Evolutionary conservation across 2,329 filamentous ascomycete species (phyloP).

Genomic region (Xenoacremonium recifei): DNA sequence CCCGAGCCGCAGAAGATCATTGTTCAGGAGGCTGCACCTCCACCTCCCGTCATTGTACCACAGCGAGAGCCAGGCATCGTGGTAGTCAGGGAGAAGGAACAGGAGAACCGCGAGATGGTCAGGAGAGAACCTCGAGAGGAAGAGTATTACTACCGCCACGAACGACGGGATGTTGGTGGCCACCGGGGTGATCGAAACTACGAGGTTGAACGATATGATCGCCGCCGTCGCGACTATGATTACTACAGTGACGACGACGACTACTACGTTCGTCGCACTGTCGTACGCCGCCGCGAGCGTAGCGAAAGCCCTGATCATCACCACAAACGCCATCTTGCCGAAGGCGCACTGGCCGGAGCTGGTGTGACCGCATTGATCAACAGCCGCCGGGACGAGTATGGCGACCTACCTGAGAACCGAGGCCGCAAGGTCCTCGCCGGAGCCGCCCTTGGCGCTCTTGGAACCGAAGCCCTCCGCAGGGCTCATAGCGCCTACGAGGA

Average conservation of each 20-base stretch:
- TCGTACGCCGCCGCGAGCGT: slow-evolving; percentile 50
- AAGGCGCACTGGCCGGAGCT: slow-evolving; percentile 64
- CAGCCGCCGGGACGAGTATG: slow-evolving; percentile 51
- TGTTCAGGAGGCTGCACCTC: slow-evolving; percentile 54
- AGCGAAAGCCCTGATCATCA: slow-evolving; percentile 53
- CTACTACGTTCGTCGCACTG: slow-evolving; percentile 43
- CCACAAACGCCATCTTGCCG: slow-evolving; percentile 59
- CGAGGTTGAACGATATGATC: slow-evolving; percentile 36
- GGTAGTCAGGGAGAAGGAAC: slow-evolving; percentile 40
- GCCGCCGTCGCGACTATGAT: slow-evolving; percentile 40
- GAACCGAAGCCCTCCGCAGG: slow-evolving; percentile 59
- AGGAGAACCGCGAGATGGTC: slow-evolving; percentile 36
- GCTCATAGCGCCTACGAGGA: slow-evolving; percentile 62
- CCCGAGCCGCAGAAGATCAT: slow-evolving; percentile 60
- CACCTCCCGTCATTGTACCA: slow-evolving; percentile 48
- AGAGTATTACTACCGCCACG: slow-evolving; percentile 52
- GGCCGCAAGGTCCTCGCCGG: slow-evolving; percentile 60
- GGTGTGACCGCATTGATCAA: slow-evolving; percentile 59
- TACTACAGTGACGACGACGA: slow-evolving; percentile 48
- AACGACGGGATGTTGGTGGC: slow-evolving; percentile 42
- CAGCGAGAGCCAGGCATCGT: slow-evolving; percentile 42
- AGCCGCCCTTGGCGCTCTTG: slow-evolving; percentile 61
- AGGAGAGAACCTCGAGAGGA: slow-evolving; percentile 39
- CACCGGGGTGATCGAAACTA: slow-evolving; percentile 33
- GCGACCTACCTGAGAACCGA: slow-evolving; percentile 49